Evolutionary conservation across 108 stramenopile genomes (phyloP), one percentile per base, ranked within the genome.

Genomic region (Discostella pseudostelligera): DNA sequence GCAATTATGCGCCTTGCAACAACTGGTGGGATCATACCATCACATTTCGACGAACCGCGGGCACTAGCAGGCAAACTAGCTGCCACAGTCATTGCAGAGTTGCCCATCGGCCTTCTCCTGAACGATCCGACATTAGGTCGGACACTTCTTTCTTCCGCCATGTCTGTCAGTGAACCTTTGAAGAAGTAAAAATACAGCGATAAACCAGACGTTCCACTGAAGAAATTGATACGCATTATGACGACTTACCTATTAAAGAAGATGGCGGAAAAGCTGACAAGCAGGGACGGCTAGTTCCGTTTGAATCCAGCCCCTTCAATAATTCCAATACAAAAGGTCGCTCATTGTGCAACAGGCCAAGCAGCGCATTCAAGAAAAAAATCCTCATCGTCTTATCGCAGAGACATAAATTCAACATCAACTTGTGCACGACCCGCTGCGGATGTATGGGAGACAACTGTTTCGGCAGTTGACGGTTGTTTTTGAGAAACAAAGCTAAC

Each of bases 1-100:
- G 83, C 81, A n/a, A 95, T 69, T 1, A 95, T 83, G 26, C 93
- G 78, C 24, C 81, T 78, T 2, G 84, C 84, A n/a, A 90, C 88
- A 11, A 89, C 81, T 12, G 88, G 83, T 16, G 93, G 90, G 13
- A 92, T 70, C 29, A 56, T 59, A 29, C 71, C 49, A 13, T 72
- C 67, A 8, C 62, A 67, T 36, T 80, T 81, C 16, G 4, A 16
- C 19, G 32, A 35, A 3, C 87, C 84, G 28, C 69, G 56, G 10
- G 85, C 69, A 43, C 76, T 85, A 19, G 75, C 67, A 32, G 93
- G 93, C n/a, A 95, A 42, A 53, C 85, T 89, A 6, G 83, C 79
- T n/a, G 93, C 89, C 26, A 89, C 81, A 12, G 86, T 78, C 29
- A 79, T 73, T 13, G 86, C 83, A 22, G 79, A 74, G 49, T 79